Evolutionary conservation across 1,284 basidiomycete species (phyloP), one percentile per base, ranked within the genome.

Genomic region (Pterula multifida): DNA sequence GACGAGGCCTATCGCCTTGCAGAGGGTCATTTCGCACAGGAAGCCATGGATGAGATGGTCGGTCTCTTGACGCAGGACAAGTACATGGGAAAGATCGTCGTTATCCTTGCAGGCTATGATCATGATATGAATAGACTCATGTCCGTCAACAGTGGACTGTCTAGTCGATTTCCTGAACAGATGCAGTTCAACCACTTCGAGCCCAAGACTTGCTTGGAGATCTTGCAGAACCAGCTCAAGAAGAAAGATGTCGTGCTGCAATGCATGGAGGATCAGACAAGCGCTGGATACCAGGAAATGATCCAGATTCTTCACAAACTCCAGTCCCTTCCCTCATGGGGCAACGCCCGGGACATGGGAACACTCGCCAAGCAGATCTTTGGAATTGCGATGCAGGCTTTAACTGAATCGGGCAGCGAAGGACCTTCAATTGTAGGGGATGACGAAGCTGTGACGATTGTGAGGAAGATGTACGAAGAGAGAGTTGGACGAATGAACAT

Each of bases 41-140:
- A 83, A 58, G 81, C 81, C 1, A 71, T 81, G 46, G 81, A 84
- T 55, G 80, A 84, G 55, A 58, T 84, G 15, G 81, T 84, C 17
- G 71, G 72, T 4, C 56, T 80, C 24, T 64, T 84, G 53, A 84
- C 81, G 0, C 64, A 79, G 36, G 71, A 77, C 12, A 65, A 60
- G 22, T 84, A 70, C 65, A 68, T 67, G 55, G 65, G 67, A 21
- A 82, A 80, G 57, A 61, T 84, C 21, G 66, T 84, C 45, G 76
- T 84, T 57, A 75, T 84, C 50, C 67, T 84, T 11, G 81, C 81
- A 28, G 81, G 81, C 0, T 84, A 84, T 55, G 78, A 81, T 53
- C 57, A 74, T 4, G 76, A 84, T 44, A 84, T 84, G 68, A 79
- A 84, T 54, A 53, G 65, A 15, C 67, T 84, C 2, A 59, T 84